Evolutionary conservation across 75 land plant genomes (phyloP), one percentile per base, ranked within the genome.

Genomic region (Pinus tabuliformis): DNA sequence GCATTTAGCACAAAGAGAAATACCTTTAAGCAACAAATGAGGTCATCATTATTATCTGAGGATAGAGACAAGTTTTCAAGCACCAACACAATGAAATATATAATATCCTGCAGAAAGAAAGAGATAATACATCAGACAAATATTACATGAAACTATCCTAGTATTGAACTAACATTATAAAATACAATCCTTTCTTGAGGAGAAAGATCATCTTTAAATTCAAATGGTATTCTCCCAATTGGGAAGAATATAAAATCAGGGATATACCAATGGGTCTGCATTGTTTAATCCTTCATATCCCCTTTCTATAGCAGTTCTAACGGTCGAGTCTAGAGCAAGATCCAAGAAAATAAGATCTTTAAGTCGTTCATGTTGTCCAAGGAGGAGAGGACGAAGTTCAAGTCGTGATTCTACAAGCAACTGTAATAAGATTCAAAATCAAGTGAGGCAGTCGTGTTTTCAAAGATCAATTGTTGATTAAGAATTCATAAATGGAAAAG

Each of bases 281-380:
- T 80, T 81, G 21, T 74, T 79, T 24, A 90, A 64, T 17, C 75
- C 72, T 58, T 83, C 87, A 17, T 78, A 75, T 20, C 84, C 83
- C 56, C 90, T 84, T 75, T 90, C 90, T 33, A 88, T 80, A 12
- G 82, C 78, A 68, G 90, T 90, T 85, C 85, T 83, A 54, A 90
- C 83, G 56, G 92, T 81, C 37, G 87, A 87, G 77, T 88, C 90
- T 39, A 90, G 78, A 54, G 90, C 88, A 58, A 90, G 70, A 75
- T 90, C 92, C 71, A 90, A 76, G 72, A 88, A 90, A 30, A 88
- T 83, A 59, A 90, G 75, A 77, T 90, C 92, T 59, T 75, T 80
- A 42, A 82, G 70, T 22, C 89, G 61, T 30, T 77, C 81, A 80
- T 85, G 83, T 18, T 76, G 62, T 72, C 81, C 74, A 28, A 70